phyloP scores from a whole-genome alignment of 768 basidiomycete species.

The Boletellus ananas region DNA sequence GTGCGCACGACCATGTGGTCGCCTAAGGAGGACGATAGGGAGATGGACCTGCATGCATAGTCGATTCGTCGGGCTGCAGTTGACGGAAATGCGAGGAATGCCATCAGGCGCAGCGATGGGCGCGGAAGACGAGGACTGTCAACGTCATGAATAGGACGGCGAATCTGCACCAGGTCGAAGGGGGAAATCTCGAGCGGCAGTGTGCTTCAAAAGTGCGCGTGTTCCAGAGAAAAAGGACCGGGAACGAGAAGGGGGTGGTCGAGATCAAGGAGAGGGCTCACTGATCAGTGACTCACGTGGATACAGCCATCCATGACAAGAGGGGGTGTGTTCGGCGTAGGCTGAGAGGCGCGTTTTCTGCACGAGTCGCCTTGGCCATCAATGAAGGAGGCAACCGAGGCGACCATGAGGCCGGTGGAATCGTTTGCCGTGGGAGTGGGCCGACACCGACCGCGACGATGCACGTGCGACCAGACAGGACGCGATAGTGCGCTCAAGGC shows the following conservation, averaged over 20 bases:
- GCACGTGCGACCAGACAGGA: background rate
- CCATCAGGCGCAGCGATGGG: slow-evolving; percentile 10
- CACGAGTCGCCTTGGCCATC: slow-evolving; percentile 16
- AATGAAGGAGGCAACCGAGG: slow-evolving; percentile 1
- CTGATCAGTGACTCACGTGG: background rate
- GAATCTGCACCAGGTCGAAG: slow-evolving; percentile 5
- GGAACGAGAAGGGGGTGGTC: slow-evolving; percentile 1
- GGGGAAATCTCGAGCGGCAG: background rate
- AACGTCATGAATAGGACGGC: background rate
- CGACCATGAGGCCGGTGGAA: background rate
- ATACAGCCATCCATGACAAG: background rate
- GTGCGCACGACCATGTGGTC: slow-evolving; percentile 10
- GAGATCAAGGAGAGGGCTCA: background rate
- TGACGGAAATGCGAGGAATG: slow-evolving; percentile 20
- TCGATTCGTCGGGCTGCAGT: slow-evolving; percentile 1
- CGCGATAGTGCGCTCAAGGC: background rate
- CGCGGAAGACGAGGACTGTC: background rate
- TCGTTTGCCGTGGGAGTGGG: background rate
- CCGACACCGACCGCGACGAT: too few species aligned
- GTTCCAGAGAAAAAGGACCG: background rate
- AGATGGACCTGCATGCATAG: background rate
- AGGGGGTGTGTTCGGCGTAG: slow-evolving; percentile 8
- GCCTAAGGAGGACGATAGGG: background rate
- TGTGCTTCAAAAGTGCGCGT: background rate
- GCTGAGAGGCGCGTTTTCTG: slow-evolving; percentile 14